phyloP scores from a whole-genome alignment of 2,329 filamentous ascomycete genomes.

The Dothideomycetes sp. region DNA sequence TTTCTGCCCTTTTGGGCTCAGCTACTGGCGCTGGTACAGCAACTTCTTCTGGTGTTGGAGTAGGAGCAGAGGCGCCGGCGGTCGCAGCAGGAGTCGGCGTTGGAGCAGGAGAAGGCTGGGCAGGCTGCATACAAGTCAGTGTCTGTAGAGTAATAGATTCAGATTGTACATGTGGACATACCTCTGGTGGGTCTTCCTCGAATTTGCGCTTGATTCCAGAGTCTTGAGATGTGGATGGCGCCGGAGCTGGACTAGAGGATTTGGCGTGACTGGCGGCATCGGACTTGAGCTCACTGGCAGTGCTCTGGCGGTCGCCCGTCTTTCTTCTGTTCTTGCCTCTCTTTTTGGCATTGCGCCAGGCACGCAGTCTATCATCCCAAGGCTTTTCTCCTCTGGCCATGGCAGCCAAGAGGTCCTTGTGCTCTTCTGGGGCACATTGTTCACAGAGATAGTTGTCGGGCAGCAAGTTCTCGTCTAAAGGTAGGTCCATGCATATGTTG shows the following conservation, averaged over 20 bases:
- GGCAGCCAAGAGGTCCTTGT: conserved; percentile 67
- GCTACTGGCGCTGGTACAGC: conserved; percentile 3
- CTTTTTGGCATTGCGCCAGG: conserved; percentile 44
- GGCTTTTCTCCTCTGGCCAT: conserved; percentile 72
- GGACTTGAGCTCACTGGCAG: conserved; percentile 18
- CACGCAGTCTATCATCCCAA: conserved; percentile 60
- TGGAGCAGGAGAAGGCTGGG: not conserved
- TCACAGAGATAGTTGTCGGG: conserved; percentile 89
- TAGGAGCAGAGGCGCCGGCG: not conserved
- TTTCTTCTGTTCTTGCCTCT: conserved; percentile 44
- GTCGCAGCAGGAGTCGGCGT: not conserved
- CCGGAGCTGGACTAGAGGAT: conserved; percentile 6
- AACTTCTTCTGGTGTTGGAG: conserved; percentile 1
- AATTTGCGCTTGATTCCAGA: conserved; percentile 22
- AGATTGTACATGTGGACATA: not conserved
- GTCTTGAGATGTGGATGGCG: conserved; percentile 9
- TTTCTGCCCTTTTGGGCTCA: conserved; percentile 1
- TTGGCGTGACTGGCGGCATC: conserved; percentile 6
- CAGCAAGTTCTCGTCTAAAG: conserved; percentile 61
- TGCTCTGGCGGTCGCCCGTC: conserved; percentile 16
- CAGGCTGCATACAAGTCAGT: not conserved
- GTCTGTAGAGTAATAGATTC: not conserved
- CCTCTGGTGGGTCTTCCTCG: conserved; percentile 11
- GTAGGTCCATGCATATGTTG: conserved; percentile 86
- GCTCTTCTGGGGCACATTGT: conserved; percentile 71